phyloP scores from a whole-genome alignment of 768 basidiomycete species.

The Chalciporus sphaerocephalus region DNA sequence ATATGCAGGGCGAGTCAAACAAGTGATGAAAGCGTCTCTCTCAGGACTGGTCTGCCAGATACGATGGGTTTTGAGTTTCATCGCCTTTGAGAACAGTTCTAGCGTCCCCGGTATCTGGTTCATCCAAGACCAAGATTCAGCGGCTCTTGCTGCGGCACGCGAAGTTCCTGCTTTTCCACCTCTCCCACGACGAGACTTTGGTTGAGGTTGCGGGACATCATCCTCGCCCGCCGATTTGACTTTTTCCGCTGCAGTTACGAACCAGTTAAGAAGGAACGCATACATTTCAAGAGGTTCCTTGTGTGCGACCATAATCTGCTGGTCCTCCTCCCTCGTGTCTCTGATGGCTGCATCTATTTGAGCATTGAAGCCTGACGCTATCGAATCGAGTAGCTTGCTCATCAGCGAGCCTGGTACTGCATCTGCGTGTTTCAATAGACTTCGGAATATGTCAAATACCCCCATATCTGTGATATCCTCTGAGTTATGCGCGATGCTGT shows the following conservation, averaged over 20 bases:
- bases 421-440: slow-evolving; percentile 72
- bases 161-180: slow-evolving; percentile 51
- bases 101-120: slow-evolving; percentile 72
- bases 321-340: slow-evolving; percentile 67
- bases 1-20: slow-evolving; percentile 84
- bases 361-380: slow-evolving; percentile 67
- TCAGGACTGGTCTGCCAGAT: slow-evolving; percentile 91
- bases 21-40: slow-evolving; percentile 79
- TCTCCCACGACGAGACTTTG: slow-evolving; percentile 52
- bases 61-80: slow-evolving; percentile 64
- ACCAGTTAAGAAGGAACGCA: slow-evolving; percentile 91
- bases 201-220: slow-evolving; percentile 40
- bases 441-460: slow-evolving; percentile 79
- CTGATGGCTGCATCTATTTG: slow-evolving; percentile 69
- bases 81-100: slow-evolving; percentile 63
- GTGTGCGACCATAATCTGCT: slow-evolving; percentile 56
- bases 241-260: slow-evolving; percentile 76
- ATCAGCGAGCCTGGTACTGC: slow-evolving; percentile 60
- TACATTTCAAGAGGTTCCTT: slow-evolving; percentile 83
- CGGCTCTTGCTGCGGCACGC: slow-evolving; percentile 40
- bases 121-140: slow-evolving; percentile 66
- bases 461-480: slow-evolving; percentile 64
- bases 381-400: slow-evolving; percentile 84
- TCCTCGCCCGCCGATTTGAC: slow-evolving; percentile 53
- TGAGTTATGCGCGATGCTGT: slow-evolving; percentile 70